phyloP scores from a whole-genome alignment of 106 monocot species.

The Allium fistulosum region DNA sequence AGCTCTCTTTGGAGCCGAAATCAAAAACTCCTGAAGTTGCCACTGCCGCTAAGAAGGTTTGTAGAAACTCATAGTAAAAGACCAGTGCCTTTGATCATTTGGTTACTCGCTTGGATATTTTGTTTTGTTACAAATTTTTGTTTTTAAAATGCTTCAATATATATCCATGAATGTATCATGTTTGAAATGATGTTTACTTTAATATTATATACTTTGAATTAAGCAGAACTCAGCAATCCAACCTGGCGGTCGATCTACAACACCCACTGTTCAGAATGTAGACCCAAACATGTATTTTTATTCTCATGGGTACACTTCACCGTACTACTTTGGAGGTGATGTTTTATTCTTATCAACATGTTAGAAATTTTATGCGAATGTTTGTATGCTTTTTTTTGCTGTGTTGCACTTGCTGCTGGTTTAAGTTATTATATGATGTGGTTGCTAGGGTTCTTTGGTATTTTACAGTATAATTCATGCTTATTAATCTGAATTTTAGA shows the following conservation, averaged over 20 bases:
- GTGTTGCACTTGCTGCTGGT: neutral
- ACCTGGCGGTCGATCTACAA: constrained; percentile 2
- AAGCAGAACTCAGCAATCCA: constrained; percentile 2
- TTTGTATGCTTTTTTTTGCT: neutral
- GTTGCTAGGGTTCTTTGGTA: neutral
- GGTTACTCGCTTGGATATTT: neutral
- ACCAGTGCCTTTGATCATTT: constrained; percentile 1
- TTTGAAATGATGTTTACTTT: constrained; percentile 10
- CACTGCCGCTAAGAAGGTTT: constrained; percentile 56
- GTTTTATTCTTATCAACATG: neutral
- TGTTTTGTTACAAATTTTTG: neutral
- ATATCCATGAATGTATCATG: neutral
- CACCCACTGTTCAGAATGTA: constrained; percentile 8
- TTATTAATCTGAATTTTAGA: no score
- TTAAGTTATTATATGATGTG: neutral
- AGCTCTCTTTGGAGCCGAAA: constrained; percentile 57
- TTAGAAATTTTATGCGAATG: neutral
- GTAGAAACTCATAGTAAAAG: neutral
- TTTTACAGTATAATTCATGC: neutral
- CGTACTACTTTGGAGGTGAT: constrained; percentile 3
- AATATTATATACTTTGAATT: neutral
- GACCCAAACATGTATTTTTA: constrained; percentile 10
- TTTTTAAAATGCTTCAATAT: neutral
- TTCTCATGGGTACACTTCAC: neutral
- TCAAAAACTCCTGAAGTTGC: constrained; percentile 39